A percentile compares a stretch with the other conserved stretches of the same genome.
These are phyloP conservation scores for Clitoria ternatea DNA, from an alignment of 306 rosid species.

Conservation along the genomic window DNA sequence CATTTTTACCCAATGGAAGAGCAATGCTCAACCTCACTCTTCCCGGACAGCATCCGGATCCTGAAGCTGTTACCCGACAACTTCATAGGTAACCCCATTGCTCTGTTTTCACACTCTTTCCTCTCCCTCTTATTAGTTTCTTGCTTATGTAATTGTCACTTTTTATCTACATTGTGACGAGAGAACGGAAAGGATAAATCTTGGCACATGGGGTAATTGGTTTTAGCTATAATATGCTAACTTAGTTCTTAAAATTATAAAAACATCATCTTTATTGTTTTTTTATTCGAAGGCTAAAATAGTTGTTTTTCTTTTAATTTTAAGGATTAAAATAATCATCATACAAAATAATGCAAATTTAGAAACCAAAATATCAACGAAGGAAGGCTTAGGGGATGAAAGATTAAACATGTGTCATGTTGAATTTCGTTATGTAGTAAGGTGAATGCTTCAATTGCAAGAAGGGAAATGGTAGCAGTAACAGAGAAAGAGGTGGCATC, in stretches of 20 bases:
- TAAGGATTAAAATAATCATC: no score
- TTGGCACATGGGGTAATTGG: neutral
- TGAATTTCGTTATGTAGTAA: no score
- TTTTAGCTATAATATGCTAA: no score
- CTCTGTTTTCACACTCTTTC: neutral
- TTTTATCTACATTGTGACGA: no score
- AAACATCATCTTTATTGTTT: no score
- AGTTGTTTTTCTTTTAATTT: no score
- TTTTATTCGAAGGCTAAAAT: no score
- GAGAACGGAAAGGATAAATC: neutral
- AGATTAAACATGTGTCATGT: no score
- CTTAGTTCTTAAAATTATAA: no score
- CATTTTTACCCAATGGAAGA: conserved; percentile 26
- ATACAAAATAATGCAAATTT: neutral
- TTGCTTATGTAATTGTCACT: neutral
- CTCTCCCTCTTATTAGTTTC: neutral
- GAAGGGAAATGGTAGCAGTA: conserved; percentile 63
- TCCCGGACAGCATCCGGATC: conserved; percentile 78
- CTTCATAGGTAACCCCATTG: conserved; percentile 51
- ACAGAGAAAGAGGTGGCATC: conserved; percentile 40
- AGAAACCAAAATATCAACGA: neutral
- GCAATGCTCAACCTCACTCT: conserved; percentile 67
- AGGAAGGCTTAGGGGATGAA: no score
- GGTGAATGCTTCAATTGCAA: conserved; percentile 70
- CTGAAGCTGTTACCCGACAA: conserved; percentile 61